Base-by-base conservation (phyloP, 805 yeast genomes). In the Saccharomyces kudriavzevii region DNA sequence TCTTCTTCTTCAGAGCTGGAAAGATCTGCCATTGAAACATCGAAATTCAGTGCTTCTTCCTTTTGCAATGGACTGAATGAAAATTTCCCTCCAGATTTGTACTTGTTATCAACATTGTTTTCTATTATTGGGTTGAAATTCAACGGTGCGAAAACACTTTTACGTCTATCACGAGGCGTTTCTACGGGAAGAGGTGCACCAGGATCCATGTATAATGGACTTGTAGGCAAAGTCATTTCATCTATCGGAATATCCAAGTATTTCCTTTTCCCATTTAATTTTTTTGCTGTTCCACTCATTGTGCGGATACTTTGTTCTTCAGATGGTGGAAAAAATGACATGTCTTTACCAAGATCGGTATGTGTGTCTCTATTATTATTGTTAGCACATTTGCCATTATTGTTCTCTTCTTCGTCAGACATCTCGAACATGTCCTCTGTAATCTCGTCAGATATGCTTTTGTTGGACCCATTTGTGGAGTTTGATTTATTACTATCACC, bases 11-110 rank as follows among this genome's bases (percentile, higher is more conserved):
- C 70, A 9, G 71, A 68, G 50, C 69, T 65, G 2, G 71, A 65
- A 4, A 68, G 52, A 29, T 62, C 64, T 9, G 60, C 66, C 1
- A 60, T 64, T 0, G 70, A 65, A 8, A 67, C 59, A 49, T 66
- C 70, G 54, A 69, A 68, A 30, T 62, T 66, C 14, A 68, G 47
- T 0, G 70, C 62, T 50, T 67, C 72, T 20, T 68, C 71, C 20
- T 58, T 63, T 40, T 61, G 63, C 13, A 56, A 53, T 4, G 69
- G 68, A 46, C 64, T 60, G 20, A 68, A 57, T 1, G 83, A 90
- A 65, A 87, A 92, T 63, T 91, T 87, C 1, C 99, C 99, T 5
- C 99, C 99, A 58, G 78, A 78, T 11, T 85, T 84, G 62, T 92
- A 92, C 63, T 92, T 92, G 53, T 87, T 82, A 65, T 92, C 98